These are phyloP conservation scores for Fusarium piperis DNA, from an alignment of 2,329 filamentous ascomycete species.

Conservation along the genomic window DNA sequence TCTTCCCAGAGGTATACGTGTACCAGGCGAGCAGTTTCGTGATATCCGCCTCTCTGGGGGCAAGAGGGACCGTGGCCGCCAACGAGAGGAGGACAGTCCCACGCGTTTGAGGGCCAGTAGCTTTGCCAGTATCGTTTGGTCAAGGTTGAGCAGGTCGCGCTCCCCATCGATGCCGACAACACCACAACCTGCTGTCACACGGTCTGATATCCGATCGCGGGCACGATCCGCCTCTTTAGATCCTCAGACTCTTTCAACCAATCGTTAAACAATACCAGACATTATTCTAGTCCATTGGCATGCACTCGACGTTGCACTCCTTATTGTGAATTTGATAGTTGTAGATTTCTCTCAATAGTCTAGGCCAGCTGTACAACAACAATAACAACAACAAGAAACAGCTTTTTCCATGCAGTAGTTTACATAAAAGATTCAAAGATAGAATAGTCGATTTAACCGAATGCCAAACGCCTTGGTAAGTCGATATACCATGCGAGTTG, in stretches of 20 bases:
- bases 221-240: background rate
- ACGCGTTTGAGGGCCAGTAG: background rate
- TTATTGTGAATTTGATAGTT: background rate
- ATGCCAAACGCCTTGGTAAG: background rate
- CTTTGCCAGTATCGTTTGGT: background rate
- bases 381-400: no score
- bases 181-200: background rate
- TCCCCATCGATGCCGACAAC: conserved; percentile 2
- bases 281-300: no score
- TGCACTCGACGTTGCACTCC: no score
- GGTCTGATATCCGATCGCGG: background rate
- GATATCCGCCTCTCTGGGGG: background rate
- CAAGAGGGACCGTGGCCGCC: background rate
- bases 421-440: background rate
- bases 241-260: background rate
- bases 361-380: background rate
- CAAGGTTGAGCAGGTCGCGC: background rate
- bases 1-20: no score
- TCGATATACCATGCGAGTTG: background rate
- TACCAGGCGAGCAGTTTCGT: conserved; percentile 8
- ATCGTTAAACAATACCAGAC: background rate
- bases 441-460: background rate
- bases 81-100: background rate
- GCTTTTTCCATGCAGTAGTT: background rate
- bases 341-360: background rate